Evolutionary conservation across 352 stramenopile species (phyloP), one percentile per base, ranked within the genome.

Genomic region (Pythium coloratum): DNA sequence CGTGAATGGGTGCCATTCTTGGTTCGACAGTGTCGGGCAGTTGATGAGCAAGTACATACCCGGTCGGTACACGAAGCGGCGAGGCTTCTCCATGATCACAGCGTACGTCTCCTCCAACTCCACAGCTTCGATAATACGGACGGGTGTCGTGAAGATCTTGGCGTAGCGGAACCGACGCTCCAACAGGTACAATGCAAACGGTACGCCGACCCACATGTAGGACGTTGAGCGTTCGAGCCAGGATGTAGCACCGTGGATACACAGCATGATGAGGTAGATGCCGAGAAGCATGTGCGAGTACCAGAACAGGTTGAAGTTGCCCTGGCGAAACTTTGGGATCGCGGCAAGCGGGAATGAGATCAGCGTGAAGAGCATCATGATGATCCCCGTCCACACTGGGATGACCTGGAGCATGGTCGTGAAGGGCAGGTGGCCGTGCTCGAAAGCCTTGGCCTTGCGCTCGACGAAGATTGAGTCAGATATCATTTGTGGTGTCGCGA

Each of bases 1-100:
- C 13, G 88, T 97, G 76, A 97, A 98, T 46, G 92, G 91, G 57
- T 98, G 92, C 90, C 90, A 97, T 74, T 97, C 84, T 32, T 88
- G 76, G 5, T 69, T 64, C 30, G 87, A 95, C 51, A 98, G 84
- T 8, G 81, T 34, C 13, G 90, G 90, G 30, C 91, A 79, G 66
- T 96, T 94, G 55, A 98, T 75, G 62, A 95, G 97, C 56, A 92
- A 75, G 71, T 97, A 97, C 86, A 94, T 92, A 16, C 86, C 86
- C 1, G 86, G 86, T 7, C 76, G 76, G 72, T 89, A 91, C 30
- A 78, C 75, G 59, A 94, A 92, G 20, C 76, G 76, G 57, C 78
- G 76, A 9, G 86, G 83, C 57, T 90, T 92, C 58, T 91, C 82
- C 72, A 94, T 88, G 67, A 89, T 89, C 58, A 94, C 65, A 0